These are phyloP conservation scores for Metschnikowia aberdeeniae DNA, from an alignment of 805 yeast species.

Conservation along the genomic window DNA sequence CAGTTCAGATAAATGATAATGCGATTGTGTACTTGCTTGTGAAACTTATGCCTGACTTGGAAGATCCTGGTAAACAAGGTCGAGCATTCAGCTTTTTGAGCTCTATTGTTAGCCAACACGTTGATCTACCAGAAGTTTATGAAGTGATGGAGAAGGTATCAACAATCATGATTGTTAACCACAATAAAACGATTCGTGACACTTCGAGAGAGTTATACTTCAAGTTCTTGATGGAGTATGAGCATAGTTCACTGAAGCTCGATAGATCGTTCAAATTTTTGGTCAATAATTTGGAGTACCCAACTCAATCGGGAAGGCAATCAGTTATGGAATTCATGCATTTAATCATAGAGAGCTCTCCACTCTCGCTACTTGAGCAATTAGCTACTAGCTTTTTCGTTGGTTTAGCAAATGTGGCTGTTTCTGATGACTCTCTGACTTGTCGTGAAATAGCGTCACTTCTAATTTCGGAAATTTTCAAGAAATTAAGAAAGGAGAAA, in stretches of 20 bases:
- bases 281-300: constrained; percentile 76
- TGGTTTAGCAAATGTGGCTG: constrained; percentile 70
- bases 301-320: constrained; percentile 80
- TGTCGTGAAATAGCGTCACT: constrained; percentile 83
- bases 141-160: constrained; percentile 81
- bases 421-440: constrained; percentile 69
- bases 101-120: constrained; percentile 68
- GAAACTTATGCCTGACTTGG: constrained; percentile 78
- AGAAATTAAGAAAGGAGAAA: constrained; percentile 38
- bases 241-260: constrained; percentile 82
- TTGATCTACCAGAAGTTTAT: constrained; percentile 82
- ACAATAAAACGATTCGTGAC: constrained; percentile 74
- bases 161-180: constrained; percentile 85
- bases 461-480: constrained; percentile 52
- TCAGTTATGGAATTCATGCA: constrained; percentile 87
- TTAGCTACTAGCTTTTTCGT: constrained; percentile 77
- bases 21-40: constrained; percentile 72
- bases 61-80: constrained; percentile 86
- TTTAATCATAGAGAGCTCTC: constrained; percentile 62
- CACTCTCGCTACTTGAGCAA: constrained; percentile 52
- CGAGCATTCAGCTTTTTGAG: constrained; percentile 80
- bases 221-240: constrained; percentile 88
- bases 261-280: constrained; percentile 80
- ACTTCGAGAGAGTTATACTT: constrained; percentile 78
- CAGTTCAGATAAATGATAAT: constrained; percentile 59